These are phyloP conservation scores for Colletotrichum caudatum DNA, from an alignment of 2,329 filamentous ascomycete genomes.

Conservation along the genomic window DNA sequence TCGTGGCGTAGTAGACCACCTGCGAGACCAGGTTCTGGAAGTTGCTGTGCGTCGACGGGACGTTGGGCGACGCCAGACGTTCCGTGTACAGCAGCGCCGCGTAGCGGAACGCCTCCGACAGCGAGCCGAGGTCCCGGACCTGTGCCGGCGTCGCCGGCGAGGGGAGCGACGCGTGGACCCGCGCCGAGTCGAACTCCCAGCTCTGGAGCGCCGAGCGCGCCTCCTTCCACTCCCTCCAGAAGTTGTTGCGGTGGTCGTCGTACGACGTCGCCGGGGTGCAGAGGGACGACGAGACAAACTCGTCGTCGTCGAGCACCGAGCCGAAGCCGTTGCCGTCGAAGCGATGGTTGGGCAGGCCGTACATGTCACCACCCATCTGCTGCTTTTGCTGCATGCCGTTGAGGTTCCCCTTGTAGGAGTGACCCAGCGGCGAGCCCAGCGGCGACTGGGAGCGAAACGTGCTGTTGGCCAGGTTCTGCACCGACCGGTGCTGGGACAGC, in stretches of 20 bases:
- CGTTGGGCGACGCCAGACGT: constrained; percentile 81
- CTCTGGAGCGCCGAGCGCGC: constrained; percentile 80
- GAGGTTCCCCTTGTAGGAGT: constrained; percentile 55
- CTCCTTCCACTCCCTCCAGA: constrained; percentile 90
- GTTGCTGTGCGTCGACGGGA: constrained; percentile 78
- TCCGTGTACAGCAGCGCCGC: constrained; percentile 91
- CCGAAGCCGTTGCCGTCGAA: constrained; percentile 78
- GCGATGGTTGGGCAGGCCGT: constrained; percentile 62
- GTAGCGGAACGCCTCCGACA: constrained; percentile 92
- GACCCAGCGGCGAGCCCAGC: constrained; percentile 56
- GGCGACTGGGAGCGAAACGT: constrained; percentile 54
- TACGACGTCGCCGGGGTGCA: constrained; percentile 59
- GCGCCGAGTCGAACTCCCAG: constrained; percentile 79
- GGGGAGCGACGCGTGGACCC: constrained; percentile 64
- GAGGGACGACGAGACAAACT: constrained; percentile 58
- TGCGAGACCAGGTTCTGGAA: constrained; percentile 87
- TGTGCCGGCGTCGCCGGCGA: constrained; percentile 68
- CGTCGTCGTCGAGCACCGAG: constrained; percentile 66
- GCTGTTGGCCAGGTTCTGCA: constrained; percentile 53
- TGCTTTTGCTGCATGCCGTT: constrained; percentile 42
- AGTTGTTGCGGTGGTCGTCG: constrained; percentile 72
- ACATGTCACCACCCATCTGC: constrained; percentile 47
- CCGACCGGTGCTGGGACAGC: constrained; percentile 76
- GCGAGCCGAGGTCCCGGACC: constrained; percentile 79
- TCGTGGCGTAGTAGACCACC: constrained; percentile 85